phyloP scores from a whole-genome alignment of 208 protist genomes.

The Sergeia podlipaevii region DNA sequence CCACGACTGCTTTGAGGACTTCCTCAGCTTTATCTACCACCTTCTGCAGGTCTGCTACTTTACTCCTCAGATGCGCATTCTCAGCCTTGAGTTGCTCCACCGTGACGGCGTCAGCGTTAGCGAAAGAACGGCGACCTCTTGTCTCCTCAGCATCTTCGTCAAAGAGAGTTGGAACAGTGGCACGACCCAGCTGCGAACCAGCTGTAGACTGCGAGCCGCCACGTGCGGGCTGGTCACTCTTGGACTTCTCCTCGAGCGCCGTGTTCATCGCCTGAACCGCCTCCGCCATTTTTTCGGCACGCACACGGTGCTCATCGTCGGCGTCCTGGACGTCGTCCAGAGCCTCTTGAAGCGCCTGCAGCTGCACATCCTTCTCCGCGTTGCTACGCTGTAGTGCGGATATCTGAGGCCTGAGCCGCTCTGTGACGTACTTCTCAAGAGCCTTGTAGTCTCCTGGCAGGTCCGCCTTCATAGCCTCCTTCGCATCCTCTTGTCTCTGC shows the following conservation, averaged over 20 bases:
- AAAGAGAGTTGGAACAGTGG: not conserved
- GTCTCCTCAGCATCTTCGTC: not conserved
- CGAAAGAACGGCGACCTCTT: not conserved
- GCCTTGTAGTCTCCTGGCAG: slow-evolving; percentile 19
- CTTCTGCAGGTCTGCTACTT: no score
- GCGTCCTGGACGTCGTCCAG: slow-evolving; percentile 18
- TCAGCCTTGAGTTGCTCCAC: no score
- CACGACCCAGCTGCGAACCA: not conserved
- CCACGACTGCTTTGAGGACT: no score
- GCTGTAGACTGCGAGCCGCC: not conserved
- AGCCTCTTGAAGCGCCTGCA: slow-evolving; percentile 14
- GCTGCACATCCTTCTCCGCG: slow-evolving; percentile 28
- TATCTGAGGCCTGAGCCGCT: slow-evolving; percentile 26
- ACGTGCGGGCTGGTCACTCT: not conserved
- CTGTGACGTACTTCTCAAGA: slow-evolving; percentile 22
- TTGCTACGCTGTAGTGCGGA: slow-evolving; percentile 9
- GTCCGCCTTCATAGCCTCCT: not conserved
- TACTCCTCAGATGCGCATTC: no score
- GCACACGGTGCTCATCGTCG: slow-evolving; percentile 9
- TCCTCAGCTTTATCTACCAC: no score
- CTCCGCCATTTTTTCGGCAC: slow-evolving; percentile 39
- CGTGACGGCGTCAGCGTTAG: no score
- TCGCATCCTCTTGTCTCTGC: not conserved
- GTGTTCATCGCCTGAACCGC: slow-evolving; percentile 27
- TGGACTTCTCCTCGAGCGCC: slow-evolving; percentile 21